A percentile compares a stretch with the other conserved stretches of the same genome.
Evolutionary conservation across 2,329 filamentous ascomycete genomes (phyloP).

Genomic region (Apiospora marii): DNA sequence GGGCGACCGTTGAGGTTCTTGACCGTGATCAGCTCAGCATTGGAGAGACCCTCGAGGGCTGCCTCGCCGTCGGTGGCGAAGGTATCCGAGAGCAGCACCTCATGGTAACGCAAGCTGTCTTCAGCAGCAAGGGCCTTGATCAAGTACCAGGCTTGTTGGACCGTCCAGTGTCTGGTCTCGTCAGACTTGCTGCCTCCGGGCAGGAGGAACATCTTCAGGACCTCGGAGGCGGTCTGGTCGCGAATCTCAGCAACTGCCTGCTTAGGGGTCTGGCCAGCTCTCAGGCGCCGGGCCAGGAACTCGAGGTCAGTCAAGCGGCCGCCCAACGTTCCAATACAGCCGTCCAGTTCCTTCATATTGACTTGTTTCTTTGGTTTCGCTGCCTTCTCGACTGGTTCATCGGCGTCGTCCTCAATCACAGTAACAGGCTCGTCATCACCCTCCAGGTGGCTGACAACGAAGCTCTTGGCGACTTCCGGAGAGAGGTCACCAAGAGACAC

Average conservation of each 20-base stretch:
- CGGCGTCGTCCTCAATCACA: slow-evolving; percentile 40
- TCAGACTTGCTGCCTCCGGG: slow-evolving; percentile 61
- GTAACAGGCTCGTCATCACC: slow-evolving; percentile 47
- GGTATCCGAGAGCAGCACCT: slow-evolving; percentile 78
- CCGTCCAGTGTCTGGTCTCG: slow-evolving; percentile 70
- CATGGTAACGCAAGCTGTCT: slow-evolving; percentile 80
- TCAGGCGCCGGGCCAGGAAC: slow-evolving; percentile 88
- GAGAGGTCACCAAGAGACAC: slow-evolving; percentile 87
- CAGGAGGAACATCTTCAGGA: slow-evolving; percentile 91
- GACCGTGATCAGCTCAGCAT: slow-evolving; percentile 86
- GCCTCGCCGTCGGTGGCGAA: slow-evolving; percentile 76
- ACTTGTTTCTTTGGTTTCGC: slow-evolving; percentile 34
- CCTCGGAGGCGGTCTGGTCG: slow-evolving; percentile 86
- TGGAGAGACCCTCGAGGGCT: slow-evolving; percentile 81
- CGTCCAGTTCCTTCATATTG: slow-evolving; percentile 76
- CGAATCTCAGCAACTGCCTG: slow-evolving; percentile 89
- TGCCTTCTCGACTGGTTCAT: slow-evolving; percentile 39
- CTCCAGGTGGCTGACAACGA: slow-evolving; percentile 84
- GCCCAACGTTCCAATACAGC: slow-evolving; percentile 81
- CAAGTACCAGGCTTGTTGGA: slow-evolving; percentile 89
- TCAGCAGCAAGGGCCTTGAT: slow-evolving; percentile 79
- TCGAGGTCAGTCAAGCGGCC: slow-evolving; percentile 96
- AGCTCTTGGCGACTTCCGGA: slow-evolving; percentile 85
- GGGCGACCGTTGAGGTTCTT: slow-evolving; percentile 78
- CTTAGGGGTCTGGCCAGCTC: slow-evolving; percentile 82